A percentile compares a stretch with the other conserved stretches of the same genome.
Evolutionary conservation across 1,284 basidiomycete species (phyloP).

Genomic region (Naganishia sp.): DNA sequence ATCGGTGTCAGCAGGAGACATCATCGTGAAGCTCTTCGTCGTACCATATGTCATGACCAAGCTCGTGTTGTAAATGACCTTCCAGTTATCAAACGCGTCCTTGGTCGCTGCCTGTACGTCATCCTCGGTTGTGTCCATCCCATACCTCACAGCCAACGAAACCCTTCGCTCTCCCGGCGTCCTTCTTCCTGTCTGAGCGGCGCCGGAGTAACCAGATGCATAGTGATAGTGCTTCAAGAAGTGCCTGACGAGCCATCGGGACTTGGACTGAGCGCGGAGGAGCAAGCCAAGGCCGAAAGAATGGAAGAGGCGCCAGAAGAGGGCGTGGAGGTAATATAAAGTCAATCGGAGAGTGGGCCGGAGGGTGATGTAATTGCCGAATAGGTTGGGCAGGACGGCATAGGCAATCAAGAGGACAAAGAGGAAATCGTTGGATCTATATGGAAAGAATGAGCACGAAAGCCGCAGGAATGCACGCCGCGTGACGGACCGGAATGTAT

Average conservation of each 20-base stretch:
- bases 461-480: background rate
- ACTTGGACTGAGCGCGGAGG: conserved; percentile 78
- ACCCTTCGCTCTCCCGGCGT: conserved; percentile 5
- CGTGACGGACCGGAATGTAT: conserved; percentile 70
- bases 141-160: conserved; percentile 27
- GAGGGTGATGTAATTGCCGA: conserved; percentile 56
- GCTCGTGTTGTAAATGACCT: conserved; percentile 86
- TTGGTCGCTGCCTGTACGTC: conserved; percentile 67
- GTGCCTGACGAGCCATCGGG: conserved; percentile 88
- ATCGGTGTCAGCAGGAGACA: background rate
- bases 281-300: conserved; percentile 83
- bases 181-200: conserved; percentile 6
- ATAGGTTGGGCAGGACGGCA: conserved; percentile 57
- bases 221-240: conserved; percentile 91
- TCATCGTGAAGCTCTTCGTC: conserved; percentile 41
- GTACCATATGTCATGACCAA: conserved; percentile 91
- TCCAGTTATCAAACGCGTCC: conserved; percentile 95
- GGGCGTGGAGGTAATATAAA: conserved; percentile 77
- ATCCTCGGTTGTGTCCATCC: conserved; percentile 55
- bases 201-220: conserved; percentile 36
- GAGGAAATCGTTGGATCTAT: conserved; percentile 68
- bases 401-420: conserved; percentile 65
- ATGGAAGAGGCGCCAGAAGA: conserved; percentile 85
- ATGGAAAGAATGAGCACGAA: background rate
- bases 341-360: conserved; percentile 56